A percentile compares a stretch with the other conserved stretches of the same genome.
Evolutionary conservation across 108 stramenopile genomes (phyloP).

Genomic region (Nannochloropsis granulata): DNA sequence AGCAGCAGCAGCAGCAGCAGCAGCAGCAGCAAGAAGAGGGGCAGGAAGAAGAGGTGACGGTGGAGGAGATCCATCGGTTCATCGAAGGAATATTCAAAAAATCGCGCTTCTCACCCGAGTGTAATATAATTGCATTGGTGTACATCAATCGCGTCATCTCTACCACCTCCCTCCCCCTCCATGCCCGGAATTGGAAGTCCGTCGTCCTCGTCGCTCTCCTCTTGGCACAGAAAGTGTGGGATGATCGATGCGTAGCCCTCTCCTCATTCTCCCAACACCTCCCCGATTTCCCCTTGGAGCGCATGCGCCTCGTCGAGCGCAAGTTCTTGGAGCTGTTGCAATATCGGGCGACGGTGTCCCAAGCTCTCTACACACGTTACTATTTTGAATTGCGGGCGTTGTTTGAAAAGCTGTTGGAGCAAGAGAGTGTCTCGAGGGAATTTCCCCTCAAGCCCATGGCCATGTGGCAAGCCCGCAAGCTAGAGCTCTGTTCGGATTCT

Average conservation of each 20-base stretch:
- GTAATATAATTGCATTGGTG: constrained; percentile 13
- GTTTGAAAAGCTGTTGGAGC: background rate
- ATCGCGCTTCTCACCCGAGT: constrained; percentile 1
- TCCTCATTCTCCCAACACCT: background rate
- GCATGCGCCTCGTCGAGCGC: constrained; percentile 10
- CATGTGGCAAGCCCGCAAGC: background rate
- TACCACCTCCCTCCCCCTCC: background rate
- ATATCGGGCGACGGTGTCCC: constrained; percentile 6
- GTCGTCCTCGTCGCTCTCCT: constrained; percentile 4
- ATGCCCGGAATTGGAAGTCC: constrained; percentile 13
- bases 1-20: background rate
- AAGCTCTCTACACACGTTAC: constrained; percentile 15
- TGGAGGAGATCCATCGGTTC: background rate
- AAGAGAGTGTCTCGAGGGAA: background rate
- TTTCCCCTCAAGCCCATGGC: background rate
- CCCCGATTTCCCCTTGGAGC: background rate
- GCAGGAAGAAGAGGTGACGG: background rate
- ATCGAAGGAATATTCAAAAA: background rate
- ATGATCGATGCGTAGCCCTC: constrained; percentile 4
- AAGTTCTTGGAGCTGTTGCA: constrained; percentile 15
- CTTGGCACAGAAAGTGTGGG: constrained; percentile 31
- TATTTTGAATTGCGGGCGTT: constrained; percentile 28
- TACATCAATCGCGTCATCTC: constrained; percentile 25
- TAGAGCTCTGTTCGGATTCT: background rate
- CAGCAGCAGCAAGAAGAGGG: background rate